Base-by-base conservation (phyloP, 1,284 basidiomycete genomes). In the Erythrobasidium hasegawianum region DNA sequence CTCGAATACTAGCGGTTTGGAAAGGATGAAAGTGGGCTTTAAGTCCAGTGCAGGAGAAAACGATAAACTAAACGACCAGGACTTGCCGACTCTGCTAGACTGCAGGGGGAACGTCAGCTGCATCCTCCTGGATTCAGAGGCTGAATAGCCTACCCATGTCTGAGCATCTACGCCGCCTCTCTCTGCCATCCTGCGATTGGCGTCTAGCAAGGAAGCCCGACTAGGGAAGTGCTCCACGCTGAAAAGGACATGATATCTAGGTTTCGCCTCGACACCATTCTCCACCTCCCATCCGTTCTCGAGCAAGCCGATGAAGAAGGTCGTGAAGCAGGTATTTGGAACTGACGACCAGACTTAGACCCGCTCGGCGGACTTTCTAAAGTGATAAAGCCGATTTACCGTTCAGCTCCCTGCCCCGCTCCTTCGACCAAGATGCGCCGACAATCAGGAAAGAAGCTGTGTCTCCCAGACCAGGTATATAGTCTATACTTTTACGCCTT, bases 401-500 rank as follows among this genome's bases (percentile, higher is more conserved):
- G 75, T 86, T 77, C 1, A 94, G 79, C 62, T 87, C 86, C 53
- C 88, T 78, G 2, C 82, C 91, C 9, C 91, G 81, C 40, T 87
- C 83, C 71, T 85, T 85, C 68, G 89, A 86, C 88, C 89, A 91
- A 0, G 82, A 79, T 13, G 86, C 89, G 0, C 84, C 91, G 24
- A 93, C 75, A 20, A 92, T 75, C 0, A 85, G 84, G 56, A 93
- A 81, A 75, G 93, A 89, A 13, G 91, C 74, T 11, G 83, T 82
- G 75, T 95, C 91, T n/a, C 90, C 89, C 50, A 87, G 81, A 0
- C 86, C 86, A 0, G 84, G 84, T 41, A 95, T 89, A 71, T 92
- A 93, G 75, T 94, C 91, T 74, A 82, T 84, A 80, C 88, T 87
- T 11, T 33, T 11, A 57, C 80, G 59, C 79, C 81, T 61, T 49